A percentile compares a stretch with the other conserved stretches of the same genome.
Conservation (phyloP, 2,329 filamentous ascomycete genomes). For the Chrysoporthe austroafricana region DNA sequence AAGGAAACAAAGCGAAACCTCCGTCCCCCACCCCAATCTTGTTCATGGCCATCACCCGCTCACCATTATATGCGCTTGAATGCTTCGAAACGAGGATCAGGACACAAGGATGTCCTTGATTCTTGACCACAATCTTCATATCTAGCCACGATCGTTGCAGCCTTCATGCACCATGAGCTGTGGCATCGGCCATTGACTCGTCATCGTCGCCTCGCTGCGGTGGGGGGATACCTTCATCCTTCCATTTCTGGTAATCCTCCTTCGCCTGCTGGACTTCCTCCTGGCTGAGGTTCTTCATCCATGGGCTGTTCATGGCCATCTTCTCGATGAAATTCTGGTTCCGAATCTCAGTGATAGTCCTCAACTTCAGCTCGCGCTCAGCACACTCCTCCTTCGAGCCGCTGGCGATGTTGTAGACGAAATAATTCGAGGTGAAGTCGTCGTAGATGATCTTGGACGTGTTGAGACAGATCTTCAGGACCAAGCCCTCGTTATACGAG, state of each 20-base stretch:
- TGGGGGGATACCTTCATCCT: conserved; percentile 47
- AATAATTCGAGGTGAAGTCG: conserved; percentile 71
- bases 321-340: conserved; percentile 70
- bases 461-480: conserved; percentile 75
- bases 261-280: conserved; percentile 77
- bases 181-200: conserved; percentile 1
- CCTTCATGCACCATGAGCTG: conserved; percentile 7
- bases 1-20: not conserved
- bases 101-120: not conserved
- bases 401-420: conserved; percentile 70
- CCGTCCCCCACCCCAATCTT: not conserved
- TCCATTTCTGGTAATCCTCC: conserved; percentile 62
- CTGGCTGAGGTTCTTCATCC: conserved; percentile 78
- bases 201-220: conserved; percentile 16
- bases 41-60: not conserved
- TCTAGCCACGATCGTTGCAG: not conserved
- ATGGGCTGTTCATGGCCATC: conserved; percentile 79
- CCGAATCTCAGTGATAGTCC: conserved; percentile 41
- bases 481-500: conserved; percentile 68
- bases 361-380: conserved; percentile 54
- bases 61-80: not conserved
- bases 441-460: conserved; percentile 81
- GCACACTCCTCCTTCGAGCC: conserved; percentile 68
- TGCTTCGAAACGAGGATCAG: not conserved
- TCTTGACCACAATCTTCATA: too few species aligned